Evolutionary conservation across 225 moss, liverwort and hornwort genomes (phyloP).

Genomic region (Straminergon stramineum): DNA sequence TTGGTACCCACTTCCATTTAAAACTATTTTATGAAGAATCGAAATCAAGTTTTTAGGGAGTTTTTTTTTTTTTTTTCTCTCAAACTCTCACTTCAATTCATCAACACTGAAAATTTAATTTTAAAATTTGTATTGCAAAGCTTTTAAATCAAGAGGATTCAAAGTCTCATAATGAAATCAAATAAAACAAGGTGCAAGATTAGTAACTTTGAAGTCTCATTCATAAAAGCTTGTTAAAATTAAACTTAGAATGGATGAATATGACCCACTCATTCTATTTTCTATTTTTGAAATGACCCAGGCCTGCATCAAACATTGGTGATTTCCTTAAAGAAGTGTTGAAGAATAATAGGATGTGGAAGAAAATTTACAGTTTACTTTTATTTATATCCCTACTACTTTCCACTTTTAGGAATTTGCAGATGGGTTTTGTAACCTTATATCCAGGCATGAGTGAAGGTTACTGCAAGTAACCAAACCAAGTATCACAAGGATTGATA

Average conservation of each 20-base stretch:
- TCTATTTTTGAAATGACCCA: not conserved
- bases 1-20: not conserved
- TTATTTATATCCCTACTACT: no score
- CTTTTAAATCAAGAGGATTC: not conserved
- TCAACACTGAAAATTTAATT: not conserved
- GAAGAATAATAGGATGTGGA: not conserved
- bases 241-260: no score
- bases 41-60: not conserved
- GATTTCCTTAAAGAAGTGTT: not conserved
- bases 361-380: not conserved
- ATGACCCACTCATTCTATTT: no score
- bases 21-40: not conserved
- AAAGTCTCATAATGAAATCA: no score
- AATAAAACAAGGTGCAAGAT: no score
- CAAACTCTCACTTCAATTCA: not conserved
- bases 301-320: not conserved
- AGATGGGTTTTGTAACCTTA: no score
- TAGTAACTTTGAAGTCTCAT: no score
- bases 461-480: not conserved
- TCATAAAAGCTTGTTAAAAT: not conserved
- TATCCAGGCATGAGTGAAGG: not conserved
- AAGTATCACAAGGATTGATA: not conserved
- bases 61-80: not conserved
- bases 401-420: not conserved
- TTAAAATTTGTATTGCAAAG: not conserved